A percentile compares a stretch with the other conserved stretches of the same genome.
phyloP scores from a whole-genome alignment of 345 rosid species.

The Hibiscus mutabilis region DNA sequence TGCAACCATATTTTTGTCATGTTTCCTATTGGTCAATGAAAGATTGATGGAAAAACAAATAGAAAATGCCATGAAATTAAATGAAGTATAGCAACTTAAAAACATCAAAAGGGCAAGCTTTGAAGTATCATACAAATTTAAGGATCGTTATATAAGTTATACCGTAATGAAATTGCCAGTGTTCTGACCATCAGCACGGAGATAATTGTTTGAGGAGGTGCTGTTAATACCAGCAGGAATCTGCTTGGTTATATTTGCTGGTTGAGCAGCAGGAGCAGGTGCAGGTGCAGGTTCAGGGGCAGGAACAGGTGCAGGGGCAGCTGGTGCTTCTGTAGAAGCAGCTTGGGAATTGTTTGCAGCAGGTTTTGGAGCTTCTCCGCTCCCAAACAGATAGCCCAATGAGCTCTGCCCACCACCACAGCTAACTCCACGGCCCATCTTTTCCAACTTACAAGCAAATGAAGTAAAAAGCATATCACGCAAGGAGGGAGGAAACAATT shows the following conservation, averaged over 20 bases:
- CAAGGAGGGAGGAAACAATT: neutral
- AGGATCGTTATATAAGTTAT: conserved; percentile 1
- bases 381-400: conserved; percentile 69
- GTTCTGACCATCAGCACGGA: conserved; percentile 78
- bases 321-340: conserved; percentile 27
- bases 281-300: no score
- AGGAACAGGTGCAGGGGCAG: conserved; percentile 30
- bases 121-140: neutral
- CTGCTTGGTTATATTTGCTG: conserved; percentile 42
- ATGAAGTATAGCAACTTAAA: neutral
- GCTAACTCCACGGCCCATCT: conserved; percentile 80
- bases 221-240: conserved; percentile 65
- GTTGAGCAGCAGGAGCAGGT: neutral
- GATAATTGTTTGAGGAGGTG: neutral
- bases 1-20: neutral
- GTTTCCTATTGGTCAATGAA: neutral
- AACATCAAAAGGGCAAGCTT: neutral
- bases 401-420: conserved; percentile 86
- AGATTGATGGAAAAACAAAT: neutral
- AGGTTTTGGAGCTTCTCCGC: conserved; percentile 62
- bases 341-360: conserved; percentile 26
- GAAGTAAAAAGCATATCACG: neutral
- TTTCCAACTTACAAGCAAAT: conserved; percentile 6
- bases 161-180: conserved; percentile 81
- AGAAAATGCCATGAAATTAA: neutral